These are phyloP conservation scores for Kwoniella bestiolae DNA, from an alignment of 768 basidiomycete genomes.

Conservation along the genomic window DNA sequence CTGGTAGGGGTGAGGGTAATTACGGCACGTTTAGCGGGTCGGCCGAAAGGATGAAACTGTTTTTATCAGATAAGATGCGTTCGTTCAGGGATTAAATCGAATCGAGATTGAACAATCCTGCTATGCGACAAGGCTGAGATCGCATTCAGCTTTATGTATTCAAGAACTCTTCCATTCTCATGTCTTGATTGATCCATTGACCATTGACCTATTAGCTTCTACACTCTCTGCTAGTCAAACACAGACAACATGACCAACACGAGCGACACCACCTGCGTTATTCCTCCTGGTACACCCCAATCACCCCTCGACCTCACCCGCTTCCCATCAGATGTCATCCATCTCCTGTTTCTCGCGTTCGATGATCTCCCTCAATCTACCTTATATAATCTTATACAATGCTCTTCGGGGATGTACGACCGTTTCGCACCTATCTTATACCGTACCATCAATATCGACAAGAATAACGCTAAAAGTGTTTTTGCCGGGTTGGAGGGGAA, in stretches of 20 bases:
- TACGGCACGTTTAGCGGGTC: background rate
- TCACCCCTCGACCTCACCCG: conserved; percentile 3
- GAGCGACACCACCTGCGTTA: too few relatives aligned
- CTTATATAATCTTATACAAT: background rate
- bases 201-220: too few relatives aligned
- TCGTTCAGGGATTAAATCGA: background rate
- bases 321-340: conserved; percentile 11
- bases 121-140: too few relatives aligned
- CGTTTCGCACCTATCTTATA: conserved; percentile 15
- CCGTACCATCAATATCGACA: background rate
- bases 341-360: conserved; percentile 11
- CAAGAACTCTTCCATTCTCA: too few relatives aligned
- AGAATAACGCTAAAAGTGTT: conserved; percentile 5
- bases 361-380: conserved; percentile 6
- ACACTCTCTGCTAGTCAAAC: too few relatives aligned
- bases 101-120: background rate
- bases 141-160: too few relatives aligned
- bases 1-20: too few relatives aligned
- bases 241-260: too few relatives aligned
- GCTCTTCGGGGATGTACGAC: conserved; percentile 10
- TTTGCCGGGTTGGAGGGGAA: background rate
- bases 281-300: too few relatives aligned
- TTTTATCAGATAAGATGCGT: background rate
- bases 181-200: too few relatives aligned
- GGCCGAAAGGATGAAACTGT: background rate